Conservation (phyloP, 1,139 yeast genomes). For the Pichia sp. region DNA sequence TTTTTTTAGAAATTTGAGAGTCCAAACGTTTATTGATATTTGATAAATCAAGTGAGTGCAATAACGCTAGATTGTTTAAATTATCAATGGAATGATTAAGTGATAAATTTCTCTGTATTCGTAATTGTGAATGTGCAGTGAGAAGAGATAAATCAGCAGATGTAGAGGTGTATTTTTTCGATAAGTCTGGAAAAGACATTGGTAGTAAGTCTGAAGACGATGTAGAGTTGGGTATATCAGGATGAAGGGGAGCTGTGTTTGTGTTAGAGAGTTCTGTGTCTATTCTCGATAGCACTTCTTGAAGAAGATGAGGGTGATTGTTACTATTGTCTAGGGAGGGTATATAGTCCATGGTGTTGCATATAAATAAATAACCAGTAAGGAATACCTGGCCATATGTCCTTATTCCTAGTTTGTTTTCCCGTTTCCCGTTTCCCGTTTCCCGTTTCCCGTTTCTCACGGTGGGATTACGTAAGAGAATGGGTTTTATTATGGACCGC, state of each 20-base stretch:
- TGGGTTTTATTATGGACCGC: no score
- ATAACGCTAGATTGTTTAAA: neutral
- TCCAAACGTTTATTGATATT: neutral
- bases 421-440: no score
- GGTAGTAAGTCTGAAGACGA: neutral
- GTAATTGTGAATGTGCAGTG: slow-evolving; percentile 8
- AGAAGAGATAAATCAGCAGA: slow-evolving; percentile 4
- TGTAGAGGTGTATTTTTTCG: neutral
- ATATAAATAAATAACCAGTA: no score
- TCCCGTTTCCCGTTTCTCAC: no score
- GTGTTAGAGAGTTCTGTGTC: neutral
- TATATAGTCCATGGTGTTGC: slow-evolving; percentile 2
- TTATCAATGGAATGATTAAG: neutral
- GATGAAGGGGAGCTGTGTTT: neutral
- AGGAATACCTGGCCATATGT: no score
- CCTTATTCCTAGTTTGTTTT: no score
- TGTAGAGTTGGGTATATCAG: neutral
- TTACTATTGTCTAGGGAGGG: slow-evolving; percentile 1
- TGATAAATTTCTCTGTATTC: neutral
- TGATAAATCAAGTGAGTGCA: neutral
- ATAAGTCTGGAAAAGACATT: neutral
- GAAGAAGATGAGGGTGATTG: neutral
- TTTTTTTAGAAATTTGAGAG: slow-evolving; percentile 7
- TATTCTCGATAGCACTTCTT: neutral
- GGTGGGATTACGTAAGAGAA: no score